Percentiles rank a stretch among this genome's conserved stretches.
These are phyloP conservation scores for Mimosa pudica DNA, from an alignment of 306 rosid genomes.

Conservation along the genomic window DNA sequence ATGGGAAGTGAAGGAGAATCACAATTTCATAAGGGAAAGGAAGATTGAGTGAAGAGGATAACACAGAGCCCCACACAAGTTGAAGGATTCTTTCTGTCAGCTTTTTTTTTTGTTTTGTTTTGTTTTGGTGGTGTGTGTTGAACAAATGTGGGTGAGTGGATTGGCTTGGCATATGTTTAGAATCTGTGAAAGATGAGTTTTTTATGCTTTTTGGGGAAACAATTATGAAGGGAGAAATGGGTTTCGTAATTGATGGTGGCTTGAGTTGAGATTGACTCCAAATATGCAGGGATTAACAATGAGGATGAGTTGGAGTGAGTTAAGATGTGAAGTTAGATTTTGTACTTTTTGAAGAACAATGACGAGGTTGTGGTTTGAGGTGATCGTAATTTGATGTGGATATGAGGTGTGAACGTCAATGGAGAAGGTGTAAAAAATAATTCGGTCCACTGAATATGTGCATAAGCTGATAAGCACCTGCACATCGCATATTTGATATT, in stretches of 20 bases:
- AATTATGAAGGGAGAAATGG: background rate
- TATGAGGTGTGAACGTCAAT: too few species aligned
- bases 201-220: background rate
- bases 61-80: constrained; percentile 39
- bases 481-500: too few species aligned
- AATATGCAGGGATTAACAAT: background rate
- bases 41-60: background rate
- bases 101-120: constrained; percentile 45
- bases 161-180: background rate
- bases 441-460: too few species aligned
- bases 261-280: too few species aligned
- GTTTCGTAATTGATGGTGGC: background rate
- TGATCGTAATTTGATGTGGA: too few species aligned
- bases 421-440: too few species aligned
- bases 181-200: background rate
- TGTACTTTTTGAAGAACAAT: too few species aligned
- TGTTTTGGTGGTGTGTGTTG: constrained; percentile 26
- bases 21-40: background rate
- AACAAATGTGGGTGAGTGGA: constrained; percentile 23
- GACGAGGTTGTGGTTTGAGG: too few species aligned
- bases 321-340: too few species aligned
- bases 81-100: background rate
- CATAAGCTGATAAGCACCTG: too few species aligned
- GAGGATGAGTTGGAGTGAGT: background rate
- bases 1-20: background rate